Evolutionary conservation across 257 asterid species (phyloP).

Genomic region (Solanum bulbocastanum): DNA sequence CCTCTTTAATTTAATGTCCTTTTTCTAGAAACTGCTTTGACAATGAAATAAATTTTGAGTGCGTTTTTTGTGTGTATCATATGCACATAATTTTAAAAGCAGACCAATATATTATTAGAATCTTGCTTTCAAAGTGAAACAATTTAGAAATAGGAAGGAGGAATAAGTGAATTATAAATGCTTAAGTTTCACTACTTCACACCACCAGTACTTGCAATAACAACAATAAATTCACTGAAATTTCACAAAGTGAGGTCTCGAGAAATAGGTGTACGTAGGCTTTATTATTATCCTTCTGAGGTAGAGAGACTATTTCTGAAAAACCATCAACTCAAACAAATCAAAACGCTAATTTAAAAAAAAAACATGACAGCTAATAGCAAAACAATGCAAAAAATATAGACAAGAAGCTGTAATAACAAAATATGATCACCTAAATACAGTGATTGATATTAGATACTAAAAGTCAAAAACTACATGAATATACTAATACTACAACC

Average conservation of each 20-base stretch:
- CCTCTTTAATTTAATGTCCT: conserved; percentile 39
- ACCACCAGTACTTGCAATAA: not conserved
- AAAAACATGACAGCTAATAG: not conserved
- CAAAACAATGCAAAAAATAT: not conserved
- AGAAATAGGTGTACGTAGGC: not conserved
- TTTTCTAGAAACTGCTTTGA: conserved; percentile 18
- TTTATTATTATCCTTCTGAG: accelerated
- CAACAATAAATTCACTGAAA: not conserved
- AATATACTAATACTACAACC: not conserved
- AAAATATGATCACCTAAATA: not conserved
- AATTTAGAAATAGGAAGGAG: not conserved
- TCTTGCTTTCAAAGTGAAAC: conserved; percentile 2
- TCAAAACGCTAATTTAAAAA: not conserved
- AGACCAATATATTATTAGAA: not conserved
- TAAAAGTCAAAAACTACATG: not conserved
- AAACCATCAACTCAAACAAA: not conserved
- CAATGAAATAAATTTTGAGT: not conserved
- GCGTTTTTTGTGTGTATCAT: not conserved
- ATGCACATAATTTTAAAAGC: not conserved
- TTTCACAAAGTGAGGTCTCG: not conserved
- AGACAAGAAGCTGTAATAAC: not conserved
- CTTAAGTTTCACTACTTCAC: not conserved
- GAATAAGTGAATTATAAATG: not conserved
- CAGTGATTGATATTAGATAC: not conserved
- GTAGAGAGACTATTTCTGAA: not conserved